A percentile compares a stretch with the other conserved stretches of the same genome.
phyloP scores from a whole-genome alignment of 352 stramenopile genomes.

The Globisporangium abappressorium region DNA sequence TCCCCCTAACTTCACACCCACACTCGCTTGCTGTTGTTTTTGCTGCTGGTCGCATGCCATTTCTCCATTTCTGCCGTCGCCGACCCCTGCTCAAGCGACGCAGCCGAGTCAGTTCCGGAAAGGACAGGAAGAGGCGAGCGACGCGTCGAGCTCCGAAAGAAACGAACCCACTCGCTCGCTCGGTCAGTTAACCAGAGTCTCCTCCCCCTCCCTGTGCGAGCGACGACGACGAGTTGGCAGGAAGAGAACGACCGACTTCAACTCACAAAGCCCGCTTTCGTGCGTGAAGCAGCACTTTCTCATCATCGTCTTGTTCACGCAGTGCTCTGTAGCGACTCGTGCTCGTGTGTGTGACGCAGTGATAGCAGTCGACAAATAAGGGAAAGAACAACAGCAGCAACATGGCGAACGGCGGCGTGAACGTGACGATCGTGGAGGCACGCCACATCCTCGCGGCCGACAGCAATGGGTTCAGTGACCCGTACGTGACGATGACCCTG shows the following conservation, averaged over 20 bases:
- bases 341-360: neutral
- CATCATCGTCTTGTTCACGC: neutral
- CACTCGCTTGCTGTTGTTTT: neutral
- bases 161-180: neutral
- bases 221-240: neutral
- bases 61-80: neutral
- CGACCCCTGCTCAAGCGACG: neutral
- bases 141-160: constrained; percentile 6
- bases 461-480: constrained; percentile 64
- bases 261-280: neutral
- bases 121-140: constrained; percentile 1
- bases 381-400: neutral
- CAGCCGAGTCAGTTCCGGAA: neutral
- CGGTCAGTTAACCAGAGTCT: neutral
- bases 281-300: neutral
- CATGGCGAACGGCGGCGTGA: constrained; percentile 20
- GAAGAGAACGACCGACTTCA: neutral
- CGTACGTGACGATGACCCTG: constrained; percentile 69
- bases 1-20: neutral
- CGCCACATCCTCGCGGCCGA: constrained; percentile 64
- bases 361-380: neutral
- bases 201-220: neutral
- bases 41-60: neutral
- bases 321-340: neutral
- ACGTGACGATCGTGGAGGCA: constrained; percentile 58